These are phyloP conservation scores for Myxozyma sirexii DNA, from an alignment of 805 yeast species.

Conservation along the genomic window DNA sequence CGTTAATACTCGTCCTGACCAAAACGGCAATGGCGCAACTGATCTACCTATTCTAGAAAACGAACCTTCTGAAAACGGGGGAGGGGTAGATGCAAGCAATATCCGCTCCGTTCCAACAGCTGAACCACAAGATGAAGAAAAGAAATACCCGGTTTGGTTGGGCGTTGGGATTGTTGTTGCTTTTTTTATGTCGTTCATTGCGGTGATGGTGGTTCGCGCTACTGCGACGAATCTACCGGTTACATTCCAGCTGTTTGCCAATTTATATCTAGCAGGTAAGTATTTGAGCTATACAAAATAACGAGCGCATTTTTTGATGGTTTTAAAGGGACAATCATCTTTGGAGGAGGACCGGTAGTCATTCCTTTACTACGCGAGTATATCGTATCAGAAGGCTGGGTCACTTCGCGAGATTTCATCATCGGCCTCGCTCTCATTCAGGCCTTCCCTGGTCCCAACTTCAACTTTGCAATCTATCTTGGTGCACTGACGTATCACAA, in stretches of 20 bases:
- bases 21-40: not conserved
- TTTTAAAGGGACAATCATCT: conserved; percentile 24
- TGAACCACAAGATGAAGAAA: conserved; percentile 2
- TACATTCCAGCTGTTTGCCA: conserved; percentile 22
- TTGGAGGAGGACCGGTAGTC: conserved; percentile 33
- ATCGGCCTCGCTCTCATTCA: conserved; percentile 31
- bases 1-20: not conserved
- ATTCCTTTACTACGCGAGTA: conserved; percentile 31
- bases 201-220: conserved; percentile 26
- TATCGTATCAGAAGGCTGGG: conserved; percentile 31
- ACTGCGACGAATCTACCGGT: conserved; percentile 13
- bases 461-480: conserved; percentile 31
- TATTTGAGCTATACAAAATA: not conserved
- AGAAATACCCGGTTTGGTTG: conserved; percentile 18
- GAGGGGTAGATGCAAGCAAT: conserved; percentile 22
- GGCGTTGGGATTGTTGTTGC: conserved; percentile 19
- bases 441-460: conserved; percentile 32
- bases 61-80: conserved; percentile 4
- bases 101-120: conserved; percentile 14
- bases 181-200: conserved; percentile 18
- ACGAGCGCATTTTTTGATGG: too few species aligned
- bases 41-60: not conserved
- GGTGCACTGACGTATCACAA: conserved; percentile 30
- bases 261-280: conserved; percentile 28
- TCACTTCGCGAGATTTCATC: conserved; percentile 25